phyloP scores from a whole-genome alignment of 345 rosid genomes.

The Orychophragmus violaceus region DNA sequence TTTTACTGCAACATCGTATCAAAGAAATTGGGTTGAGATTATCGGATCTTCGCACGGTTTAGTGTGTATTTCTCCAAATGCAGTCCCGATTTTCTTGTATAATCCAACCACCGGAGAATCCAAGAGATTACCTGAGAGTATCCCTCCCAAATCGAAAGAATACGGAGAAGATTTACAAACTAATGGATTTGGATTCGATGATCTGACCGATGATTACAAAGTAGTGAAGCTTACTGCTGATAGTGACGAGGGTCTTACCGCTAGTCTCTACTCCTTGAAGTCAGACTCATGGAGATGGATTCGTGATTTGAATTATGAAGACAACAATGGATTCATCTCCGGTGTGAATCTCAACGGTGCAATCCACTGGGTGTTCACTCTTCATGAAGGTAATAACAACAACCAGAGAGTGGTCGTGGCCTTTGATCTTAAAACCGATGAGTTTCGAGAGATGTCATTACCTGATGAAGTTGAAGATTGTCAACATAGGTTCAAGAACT shows the following conservation, averaged over 20 bases:
- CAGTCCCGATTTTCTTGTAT: constrained; percentile 27
- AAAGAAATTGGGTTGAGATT: constrained; percentile 30
- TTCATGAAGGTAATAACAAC: neutral
- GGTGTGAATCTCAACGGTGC: constrained; percentile 31
- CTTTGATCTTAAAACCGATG: constrained; percentile 33
- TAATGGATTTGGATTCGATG: constrained; percentile 37
- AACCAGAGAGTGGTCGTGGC: constrained; percentile 12
- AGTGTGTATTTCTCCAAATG: constrained; percentile 34
- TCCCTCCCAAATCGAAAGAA: neutral
- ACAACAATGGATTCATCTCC: constrained; percentile 16
- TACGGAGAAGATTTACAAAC: neutral
- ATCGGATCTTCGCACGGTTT: constrained; percentile 43
- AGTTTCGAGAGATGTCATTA: constrained; percentile 26
- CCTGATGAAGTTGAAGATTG: constrained; percentile 29
- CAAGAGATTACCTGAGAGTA: constrained; percentile 27
- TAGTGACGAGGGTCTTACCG: neutral
- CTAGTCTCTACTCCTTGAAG: constrained; percentile 34
- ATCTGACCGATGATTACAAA: constrained; percentile 33
- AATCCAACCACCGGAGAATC: constrained; percentile 45
- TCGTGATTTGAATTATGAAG: constrained; percentile 10
- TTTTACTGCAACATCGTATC: constrained; percentile 1
- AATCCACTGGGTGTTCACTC: constrained; percentile 34
- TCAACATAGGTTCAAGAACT: constrained; percentile 19
- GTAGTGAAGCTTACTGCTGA: constrained; percentile 18
- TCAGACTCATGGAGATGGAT: constrained; percentile 28